These are phyloP conservation scores for Misopates orontium DNA, from an alignment of 257 asterid species.

Conservation along the genomic window DNA sequence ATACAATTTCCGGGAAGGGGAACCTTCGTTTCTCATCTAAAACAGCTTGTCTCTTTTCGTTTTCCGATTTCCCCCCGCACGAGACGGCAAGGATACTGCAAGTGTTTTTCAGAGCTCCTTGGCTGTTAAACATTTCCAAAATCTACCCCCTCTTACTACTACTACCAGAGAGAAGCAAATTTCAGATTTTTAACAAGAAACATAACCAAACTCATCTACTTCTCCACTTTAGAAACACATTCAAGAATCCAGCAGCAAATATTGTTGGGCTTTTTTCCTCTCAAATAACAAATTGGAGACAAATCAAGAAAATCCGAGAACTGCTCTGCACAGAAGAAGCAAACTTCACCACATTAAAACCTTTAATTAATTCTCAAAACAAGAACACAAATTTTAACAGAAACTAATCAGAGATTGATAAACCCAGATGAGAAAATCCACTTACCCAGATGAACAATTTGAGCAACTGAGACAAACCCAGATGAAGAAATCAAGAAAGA, in stretches of 20 bases:
- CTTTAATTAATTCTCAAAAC: no score
- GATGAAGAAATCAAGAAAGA: slow-evolving; percentile 46
- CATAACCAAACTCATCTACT: slow-evolving; percentile 16
- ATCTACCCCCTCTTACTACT: slow-evolving; percentile 26
- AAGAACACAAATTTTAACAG: no score
- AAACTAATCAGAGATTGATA: slow-evolving; percentile 24
- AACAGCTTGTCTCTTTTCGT: slow-evolving; percentile 47
- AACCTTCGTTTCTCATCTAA: slow-evolving; percentile 44
- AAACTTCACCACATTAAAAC: slow-evolving; percentile 17
- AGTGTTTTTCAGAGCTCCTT: slow-evolving; percentile 74
- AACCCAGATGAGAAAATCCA: slow-evolving; percentile 33
- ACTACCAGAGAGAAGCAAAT: slow-evolving; percentile 25
- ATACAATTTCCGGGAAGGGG: slow-evolving; percentile 67
- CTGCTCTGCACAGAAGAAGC: slow-evolving; percentile 35
- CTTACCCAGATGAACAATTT: slow-evolving; percentile 40
- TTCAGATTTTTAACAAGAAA: neutral
- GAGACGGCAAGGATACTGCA: slow-evolving; percentile 81
- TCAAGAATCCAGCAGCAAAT: slow-evolving; percentile 28
- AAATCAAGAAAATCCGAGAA: slow-evolving; percentile 9
- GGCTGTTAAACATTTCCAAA: slow-evolving; percentile 75
- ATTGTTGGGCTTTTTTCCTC: slow-evolving; percentile 18
- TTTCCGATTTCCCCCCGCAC: slow-evolving; percentile 50
- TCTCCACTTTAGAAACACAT: slow-evolving; percentile 30
- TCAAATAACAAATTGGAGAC: neutral
- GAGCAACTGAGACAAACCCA: slow-evolving; percentile 35